A percentile compares a stretch with the other conserved stretches of the same genome.
Evolutionary conservation across 495 filamentous ascomycete genomes (phyloP).

Genomic region (Penicillium coffeae): DNA sequence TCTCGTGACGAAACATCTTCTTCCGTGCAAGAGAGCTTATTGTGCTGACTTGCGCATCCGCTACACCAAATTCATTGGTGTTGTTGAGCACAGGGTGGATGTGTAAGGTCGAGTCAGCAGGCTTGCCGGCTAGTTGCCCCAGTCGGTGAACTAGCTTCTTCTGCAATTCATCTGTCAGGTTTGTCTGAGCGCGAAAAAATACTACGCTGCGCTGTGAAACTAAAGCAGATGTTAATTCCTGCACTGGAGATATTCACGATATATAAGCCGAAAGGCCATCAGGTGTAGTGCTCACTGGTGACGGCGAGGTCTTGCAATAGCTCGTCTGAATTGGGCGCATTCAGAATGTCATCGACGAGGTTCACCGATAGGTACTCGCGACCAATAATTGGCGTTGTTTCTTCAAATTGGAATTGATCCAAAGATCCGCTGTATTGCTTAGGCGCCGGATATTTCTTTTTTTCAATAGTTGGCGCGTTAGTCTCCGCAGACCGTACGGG

Average conservation of each 20-base stretch:
- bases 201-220: slow-evolving; percentile 71
- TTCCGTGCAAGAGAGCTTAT: slow-evolving; percentile 57
- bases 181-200: slow-evolving; percentile 66
- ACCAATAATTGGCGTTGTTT: slow-evolving; percentile 23
- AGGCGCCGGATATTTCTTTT: slow-evolving; percentile 12
- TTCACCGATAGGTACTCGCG: slow-evolving; percentile 18
- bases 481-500: slow-evolving; percentile 7
- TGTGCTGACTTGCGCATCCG: slow-evolving; percentile 62
- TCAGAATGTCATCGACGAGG: slow-evolving; percentile 21
- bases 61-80: slow-evolving; percentile 37
- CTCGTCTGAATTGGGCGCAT: slow-evolving; percentile 16
- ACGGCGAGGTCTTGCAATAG: slow-evolving; percentile 20
- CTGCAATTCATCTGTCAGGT: slow-evolving; percentile 54
- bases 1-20: slow-evolving; percentile 44
- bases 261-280: too few relatives aligned
- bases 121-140: slow-evolving; percentile 59
- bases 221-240: slow-evolving; percentile 17
- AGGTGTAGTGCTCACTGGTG: slow-evolving; percentile 9
- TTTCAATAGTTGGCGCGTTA: neutral
- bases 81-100: slow-evolving; percentile 57
- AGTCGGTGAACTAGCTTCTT: slow-evolving; percentile 60
- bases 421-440: slow-evolving; percentile 47
- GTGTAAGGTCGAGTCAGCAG: slow-evolving; percentile 55
- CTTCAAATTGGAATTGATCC: slow-evolving; percentile 43
- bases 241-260: too few relatives aligned